These are phyloP conservation scores for Cladorrhinum sp. DNA, from an alignment of 2,329 filamentous ascomycete species.

Conservation along the genomic window DNA sequence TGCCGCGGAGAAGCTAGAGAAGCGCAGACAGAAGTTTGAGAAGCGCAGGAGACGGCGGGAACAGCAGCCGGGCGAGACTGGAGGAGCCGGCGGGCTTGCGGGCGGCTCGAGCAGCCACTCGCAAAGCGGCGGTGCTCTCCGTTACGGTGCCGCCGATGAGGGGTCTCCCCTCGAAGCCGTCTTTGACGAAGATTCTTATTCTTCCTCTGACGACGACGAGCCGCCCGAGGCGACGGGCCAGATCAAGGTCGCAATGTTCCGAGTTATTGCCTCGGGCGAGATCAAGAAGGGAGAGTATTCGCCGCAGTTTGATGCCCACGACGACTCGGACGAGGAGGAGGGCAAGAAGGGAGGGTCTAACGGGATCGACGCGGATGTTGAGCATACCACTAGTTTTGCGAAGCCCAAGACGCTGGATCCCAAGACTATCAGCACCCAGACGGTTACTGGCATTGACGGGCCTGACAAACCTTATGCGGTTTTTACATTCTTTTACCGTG, in stretches of 20 bases:
- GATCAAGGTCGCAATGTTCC: conserved; percentile 96
- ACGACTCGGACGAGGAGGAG: conserved; percentile 75
- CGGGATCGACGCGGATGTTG: conserved; percentile 74
- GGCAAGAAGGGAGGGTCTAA: conserved; percentile 48
- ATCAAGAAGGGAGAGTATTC: conserved; percentile 98
- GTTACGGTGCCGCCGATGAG: conserved; percentile 71
- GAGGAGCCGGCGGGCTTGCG: conserved; percentile 35
- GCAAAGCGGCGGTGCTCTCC: conserved; percentile 56
- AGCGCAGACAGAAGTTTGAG: conserved; percentile 76
- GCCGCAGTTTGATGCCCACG: conserved; percentile 93
- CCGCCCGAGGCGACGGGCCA: conserved; percentile 92
- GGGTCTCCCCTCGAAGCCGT: conserved; percentile 69
- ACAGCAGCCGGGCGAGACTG: conserved; percentile 44
- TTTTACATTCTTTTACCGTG: conserved; percentile 97
- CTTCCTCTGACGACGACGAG: conserved; percentile 81
- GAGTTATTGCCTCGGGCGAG: conserved; percentile 90
- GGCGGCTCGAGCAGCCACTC: conserved; percentile 38
- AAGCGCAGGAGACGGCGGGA: conserved; percentile 60
- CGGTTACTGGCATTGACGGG: conserved; percentile 95
- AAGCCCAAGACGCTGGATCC: conserved; percentile 95
- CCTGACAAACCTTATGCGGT: conserved; percentile 94
- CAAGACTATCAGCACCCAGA: conserved; percentile 97
- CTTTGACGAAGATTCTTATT: conserved; percentile 68
- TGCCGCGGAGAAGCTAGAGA: conserved; percentile 84
- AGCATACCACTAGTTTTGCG: conserved; percentile 96